phyloP scores from a whole-genome alignment of 108 stramenopile genomes.

The Seminavis robusta region DNA sequence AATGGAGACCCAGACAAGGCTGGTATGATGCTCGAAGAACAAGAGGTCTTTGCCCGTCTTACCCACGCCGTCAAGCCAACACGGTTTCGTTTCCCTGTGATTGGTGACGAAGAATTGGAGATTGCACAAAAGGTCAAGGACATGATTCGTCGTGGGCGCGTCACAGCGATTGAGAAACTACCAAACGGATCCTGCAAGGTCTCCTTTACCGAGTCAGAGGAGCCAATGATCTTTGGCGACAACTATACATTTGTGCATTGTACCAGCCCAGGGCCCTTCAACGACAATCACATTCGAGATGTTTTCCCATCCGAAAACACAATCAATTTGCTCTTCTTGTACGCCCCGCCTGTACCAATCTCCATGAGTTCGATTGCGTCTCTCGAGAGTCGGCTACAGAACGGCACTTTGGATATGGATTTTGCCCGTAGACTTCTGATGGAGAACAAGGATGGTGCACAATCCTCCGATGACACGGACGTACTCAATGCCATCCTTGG shows the following conservation, averaged over 20 bases:
- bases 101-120: slow-evolving; percentile 16
- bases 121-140: slow-evolving; percentile 9
- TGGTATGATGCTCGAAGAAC: slow-evolving; percentile 10
- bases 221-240: background rate
- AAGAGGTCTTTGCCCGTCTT: slow-evolving; percentile 13
- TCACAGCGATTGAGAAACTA: slow-evolving; percentile 4
- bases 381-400: slow-evolving; percentile 10
- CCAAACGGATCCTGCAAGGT: background rate
- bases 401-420: slow-evolving; percentile 13
- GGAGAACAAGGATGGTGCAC: background rate
- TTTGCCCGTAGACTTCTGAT: slow-evolving; percentile 13
- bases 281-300: slow-evolving; percentile 3
- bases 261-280: slow-evolving; percentile 33
- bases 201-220: no score
- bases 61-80: slow-evolving; percentile 11
- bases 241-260: slow-evolving; percentile 24
- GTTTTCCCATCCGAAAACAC: slow-evolving; percentile 7
- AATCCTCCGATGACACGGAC: slow-evolving; percentile 5
- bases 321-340: slow-evolving; percentile 16
- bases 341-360: slow-evolving; percentile 18
- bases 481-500: background rate
- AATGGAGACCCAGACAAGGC: slow-evolving; percentile 5
- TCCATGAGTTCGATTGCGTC: slow-evolving; percentile 20
- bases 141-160: slow-evolving; percentile 17
- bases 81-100: slow-evolving; percentile 12